These are phyloP conservation scores for Saccharomycopsis fermentans DNA, from an alignment of 805 yeast genomes.

Conservation along the genomic window DNA sequence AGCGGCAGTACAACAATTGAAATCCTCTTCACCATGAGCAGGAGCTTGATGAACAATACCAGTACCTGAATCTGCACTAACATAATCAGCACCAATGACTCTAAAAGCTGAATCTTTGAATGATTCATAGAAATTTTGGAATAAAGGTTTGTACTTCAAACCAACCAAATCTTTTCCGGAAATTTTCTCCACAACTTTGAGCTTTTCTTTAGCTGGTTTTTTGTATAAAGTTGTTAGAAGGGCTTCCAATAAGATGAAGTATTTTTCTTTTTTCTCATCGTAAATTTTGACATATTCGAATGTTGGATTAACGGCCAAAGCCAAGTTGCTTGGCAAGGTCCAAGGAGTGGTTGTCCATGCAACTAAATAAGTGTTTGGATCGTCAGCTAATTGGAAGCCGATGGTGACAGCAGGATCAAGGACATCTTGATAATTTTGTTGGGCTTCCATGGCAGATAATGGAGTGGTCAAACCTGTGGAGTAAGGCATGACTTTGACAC, in stretches of 20 bases:
- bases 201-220: constrained; percentile 87
- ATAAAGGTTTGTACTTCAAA: constrained; percentile 70
- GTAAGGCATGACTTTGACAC: constrained; percentile 97
- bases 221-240: constrained; percentile 80
- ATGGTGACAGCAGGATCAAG: constrained; percentile 93
- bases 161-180: constrained; percentile 77
- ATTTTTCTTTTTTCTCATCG: constrained; percentile 75
- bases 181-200: constrained; percentile 68
- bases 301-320: constrained; percentile 82
- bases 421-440: constrained; percentile 95
- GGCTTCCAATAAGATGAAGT: constrained; percentile 77
- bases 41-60: constrained; percentile 99
- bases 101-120: constrained; percentile 72
- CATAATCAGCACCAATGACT: constrained; percentile 76
- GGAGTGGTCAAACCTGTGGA: constrained; percentile 97
- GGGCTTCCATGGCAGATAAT: constrained; percentile 94
- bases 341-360: constrained; percentile 99
- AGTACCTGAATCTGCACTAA: constrained; percentile 91
- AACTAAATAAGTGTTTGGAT: constrained; percentile 73
- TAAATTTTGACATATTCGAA: constrained; percentile 86
- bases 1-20: constrained; percentile 60
- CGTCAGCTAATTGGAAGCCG: constrained; percentile 73
- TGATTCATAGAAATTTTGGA: constrained; percentile 65
- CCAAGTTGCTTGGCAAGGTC: constrained; percentile 94
- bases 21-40: constrained; percentile 99